Percentiles rank a stretch among this genome's conserved stretches.
These are phyloP conservation scores for Daldinia childiae DNA, from an alignment of 495 filamentous ascomycete species.

Conservation along the genomic window DNA sequence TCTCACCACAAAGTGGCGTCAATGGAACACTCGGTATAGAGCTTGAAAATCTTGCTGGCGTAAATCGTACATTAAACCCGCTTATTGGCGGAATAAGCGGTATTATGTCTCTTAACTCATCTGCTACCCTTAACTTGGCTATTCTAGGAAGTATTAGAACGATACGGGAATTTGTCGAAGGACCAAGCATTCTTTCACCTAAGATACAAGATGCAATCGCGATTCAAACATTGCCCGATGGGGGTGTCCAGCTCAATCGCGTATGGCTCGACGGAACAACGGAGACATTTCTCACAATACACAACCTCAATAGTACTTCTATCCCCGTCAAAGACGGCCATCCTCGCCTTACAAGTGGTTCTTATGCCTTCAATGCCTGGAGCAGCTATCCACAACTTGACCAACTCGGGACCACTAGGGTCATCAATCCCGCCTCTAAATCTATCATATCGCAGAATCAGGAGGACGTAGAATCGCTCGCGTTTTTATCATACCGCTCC, in stretches of 20 bases:
- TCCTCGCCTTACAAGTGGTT: slow-evolving; percentile 58
- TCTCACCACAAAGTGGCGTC: slow-evolving; percentile 60
- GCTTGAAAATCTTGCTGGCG: slow-evolving; percentile 56
- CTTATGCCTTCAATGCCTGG: slow-evolving; percentile 66
- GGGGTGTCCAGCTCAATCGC: slow-evolving; percentile 58
- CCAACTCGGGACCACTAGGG: slow-evolving; percentile 58
- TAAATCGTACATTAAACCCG: slow-evolving; percentile 46
- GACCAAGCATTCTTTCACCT: slow-evolving; percentile 60
- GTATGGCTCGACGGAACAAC: slow-evolving; percentile 72
- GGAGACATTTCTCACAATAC: slow-evolving; percentile 59
- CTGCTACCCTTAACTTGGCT: slow-evolving; percentile 61
- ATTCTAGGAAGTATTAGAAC: slow-evolving; percentile 69
- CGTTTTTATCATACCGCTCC: slow-evolving; percentile 69
- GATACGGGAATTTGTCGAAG: slow-evolving; percentile 70
- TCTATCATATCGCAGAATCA: slow-evolving; percentile 56
- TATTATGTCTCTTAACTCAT: slow-evolving; percentile 63
- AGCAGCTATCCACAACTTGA: slow-evolving; percentile 70
- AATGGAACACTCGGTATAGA: slow-evolving; percentile 64
- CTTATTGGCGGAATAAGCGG: slow-evolving; percentile 62
- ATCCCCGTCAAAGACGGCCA: slow-evolving; percentile 55
- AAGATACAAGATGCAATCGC: slow-evolving; percentile 62
- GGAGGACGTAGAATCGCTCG: slow-evolving; percentile 61
- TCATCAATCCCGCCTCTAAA: slow-evolving; percentile 59
- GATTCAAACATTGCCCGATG: slow-evolving; percentile 46
- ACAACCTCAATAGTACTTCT: slow-evolving; percentile 25